Base-by-base conservation (phyloP, 1,139 yeast genomes). In the Blastobotrys elegans region DNA sequence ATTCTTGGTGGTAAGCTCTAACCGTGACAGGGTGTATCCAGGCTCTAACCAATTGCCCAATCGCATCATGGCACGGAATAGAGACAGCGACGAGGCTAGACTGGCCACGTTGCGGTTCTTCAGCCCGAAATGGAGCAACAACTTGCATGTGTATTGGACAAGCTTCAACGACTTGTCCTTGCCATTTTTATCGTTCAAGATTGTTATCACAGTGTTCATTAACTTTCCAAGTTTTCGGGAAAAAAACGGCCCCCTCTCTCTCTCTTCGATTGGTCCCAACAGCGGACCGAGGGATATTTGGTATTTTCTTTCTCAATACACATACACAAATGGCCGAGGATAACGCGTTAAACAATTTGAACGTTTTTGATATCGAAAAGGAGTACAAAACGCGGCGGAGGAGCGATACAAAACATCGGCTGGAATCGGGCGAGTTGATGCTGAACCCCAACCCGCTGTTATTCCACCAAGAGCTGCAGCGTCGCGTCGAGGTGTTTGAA, bases 401-500 rank as follows among this genome's bases (percentile, higher is more conserved):
- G 29, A 33, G 43, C 11, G 49, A 46, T 38, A 40, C 50, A 4
- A 48, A 44, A 24, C 52, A 46, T 37, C 44, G 48, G 26, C 40
- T 51, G 16, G 53, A 51, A 7, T 49, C 43, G 3, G 50, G 54
- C 7, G 55, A 50, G 18, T 37, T 46, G 4, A 39, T 46, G 10
- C 40, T 51, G 21, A 55, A 51, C 37, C 51, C 50, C 14, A 58
- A 56, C 36, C 66, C 62, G 24, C 50, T 44, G 27, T 50, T 56
- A 40, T 50, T 61, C 21, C 57, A 55, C 17, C 51, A 49, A 36
- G 64, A 64, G 38, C 66, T 59, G n/a, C 57, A 53, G 38, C 50
- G 53, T 40, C 54, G 53, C 35, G 52, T 69, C 48, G 74, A 73
- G 51, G 62, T 71, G 29, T 75, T 76, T 53, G 71, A 74, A 17